Evolutionary conservation across 441 rosid genomes (phyloP), one percentile per base, ranked within the genome.

Genomic region (Euphorbia celastroides): DNA sequence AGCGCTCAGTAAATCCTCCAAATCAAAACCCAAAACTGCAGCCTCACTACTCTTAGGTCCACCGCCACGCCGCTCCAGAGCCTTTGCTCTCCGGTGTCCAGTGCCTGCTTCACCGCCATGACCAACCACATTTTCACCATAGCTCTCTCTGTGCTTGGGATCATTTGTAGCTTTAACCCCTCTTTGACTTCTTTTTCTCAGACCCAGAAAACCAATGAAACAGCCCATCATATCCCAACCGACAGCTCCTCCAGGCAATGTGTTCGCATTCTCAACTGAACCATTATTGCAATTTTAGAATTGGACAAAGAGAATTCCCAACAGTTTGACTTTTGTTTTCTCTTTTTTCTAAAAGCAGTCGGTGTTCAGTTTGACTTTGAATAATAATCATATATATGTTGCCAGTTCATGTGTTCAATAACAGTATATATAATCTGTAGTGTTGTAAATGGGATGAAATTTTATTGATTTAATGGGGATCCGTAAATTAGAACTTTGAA

Each of bases 181-280:
- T 25, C 72, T 75, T 69, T 79, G 75, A 5, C 81, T 78, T 50
- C 65, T 54, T 75, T 79, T 91, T 74, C 71, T 82, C 71, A 84
- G 72, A 60, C 86, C 23, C 32, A 76, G 64, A 65, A 88, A 72
- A 20, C 77, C 96, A 55, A 88, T 30, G 27, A 87, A 81, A 66
- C 83, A 89, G 60, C 93, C 99, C 34, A 93, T 84, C 5, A 81
- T 92, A 64, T 91, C 89, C 14, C 99, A 97, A 1, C 96, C 95
- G 46, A 86, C 83, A n/a, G 84, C 97, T n/a, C 92, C 96, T 38
- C 88, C 90, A 2, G 99, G 88, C 42, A 92, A 80, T 71, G 83
- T 81, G 13, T 72, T 73, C 56, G 56, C 68, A 30, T 48, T 20
- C 12, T 46, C 31, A 57, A 70, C 52, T 97, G 70, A 36, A 64